Base-by-base conservation (phyloP, 192 early-diverging fungal species). In the Endogone sp. region DNA sequence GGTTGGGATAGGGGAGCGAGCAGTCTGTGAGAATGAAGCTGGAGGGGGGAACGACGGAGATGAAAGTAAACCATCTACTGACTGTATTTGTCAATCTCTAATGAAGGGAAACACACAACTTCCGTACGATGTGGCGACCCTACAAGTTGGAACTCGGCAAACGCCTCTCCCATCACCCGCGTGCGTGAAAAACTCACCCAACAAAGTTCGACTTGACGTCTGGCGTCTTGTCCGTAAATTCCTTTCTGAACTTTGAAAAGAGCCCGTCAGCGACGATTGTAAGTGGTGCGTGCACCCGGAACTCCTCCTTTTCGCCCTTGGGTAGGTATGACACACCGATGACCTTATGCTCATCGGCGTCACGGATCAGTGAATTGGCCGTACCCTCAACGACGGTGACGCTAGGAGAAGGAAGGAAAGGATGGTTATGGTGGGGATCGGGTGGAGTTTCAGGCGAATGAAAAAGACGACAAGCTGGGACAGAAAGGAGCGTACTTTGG, bases 201-300 rank as follows among this genome's bases (percentile, higher is more conserved):
- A 91, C 90, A 76, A 93, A 93, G 65, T 92, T 81, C 0, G 86
- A 88, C 57, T 82, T 86, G 26, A 76, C 84, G 2, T 62, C 62
- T 24, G 88, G 83, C 20, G 81, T 72, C 63, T 79, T 86, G 0
- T 71, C 60, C 54, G 86, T 85, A 60, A 85, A 79, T 28, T 92
- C 82, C 65, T 91, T 94, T 44, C 96, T 84, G 75, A 97, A 98
- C 77, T 93, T 95, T 68, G 95, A 97, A 63, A 93, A 93, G 71
- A 92, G 92, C n/a, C 96, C 96, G 74, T 98, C 96, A 24, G 90
- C 92, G 24, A 98, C 90, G 67, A 97, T 81, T 2, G 91, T 93
- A 20, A 97, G 79, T 16, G 91, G 88, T n/a, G 93, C 91, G 76
- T 82, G 87, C 32, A 78, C 83, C 76, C 83, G 30, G 26, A 10